A percentile compares a stretch with the other conserved stretches of the same genome.
Evolutionary conservation across 2,329 filamentous ascomycete species (phyloP).

Genomic region (Elsinoe perseae): DNA sequence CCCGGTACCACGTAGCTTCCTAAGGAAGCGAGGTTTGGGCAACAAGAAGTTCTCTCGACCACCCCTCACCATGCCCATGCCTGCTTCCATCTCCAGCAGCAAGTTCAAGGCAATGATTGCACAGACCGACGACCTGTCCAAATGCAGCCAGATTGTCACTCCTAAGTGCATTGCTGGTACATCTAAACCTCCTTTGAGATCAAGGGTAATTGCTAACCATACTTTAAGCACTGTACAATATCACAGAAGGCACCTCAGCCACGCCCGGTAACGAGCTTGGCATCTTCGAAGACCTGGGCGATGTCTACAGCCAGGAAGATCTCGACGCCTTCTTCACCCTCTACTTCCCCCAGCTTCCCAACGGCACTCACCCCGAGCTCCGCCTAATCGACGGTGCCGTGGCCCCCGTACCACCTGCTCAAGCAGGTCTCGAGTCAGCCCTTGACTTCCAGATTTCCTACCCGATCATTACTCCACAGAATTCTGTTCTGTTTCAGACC

Average conservation of each 20-base stretch:
- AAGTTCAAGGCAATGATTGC: background rate
- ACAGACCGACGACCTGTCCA: conserved; percentile 16
- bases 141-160: conserved; percentile 31
- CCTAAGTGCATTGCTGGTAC: conserved; percentile 32
- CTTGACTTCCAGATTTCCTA: conserved; percentile 46
- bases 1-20: conserved; percentile 22
- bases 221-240: conserved; percentile 18
- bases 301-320: conserved; percentile 22
- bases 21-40: conserved; percentile 22
- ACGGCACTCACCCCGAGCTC: conserved; percentile 21
- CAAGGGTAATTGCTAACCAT: background rate
- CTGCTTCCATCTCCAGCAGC: conserved; percentile 22
- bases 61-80: conserved; percentile 34
- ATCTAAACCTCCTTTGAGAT: background rate
- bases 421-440: conserved; percentile 36
- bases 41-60: conserved; percentile 35
- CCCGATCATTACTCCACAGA: conserved; percentile 47
- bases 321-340: conserved; percentile 22
- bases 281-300: conserved; percentile 21
- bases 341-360: conserved; percentile 22
- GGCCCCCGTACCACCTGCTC: conserved; percentile 19
- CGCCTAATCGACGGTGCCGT: conserved; percentile 24
- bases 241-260: conserved; percentile 20
- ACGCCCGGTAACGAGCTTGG: conserved; percentile 22
- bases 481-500: conserved; percentile 42